Conservation (phyloP, 2,329 filamentous ascomycete genomes). For the Cladosporium sp. region DNA sequence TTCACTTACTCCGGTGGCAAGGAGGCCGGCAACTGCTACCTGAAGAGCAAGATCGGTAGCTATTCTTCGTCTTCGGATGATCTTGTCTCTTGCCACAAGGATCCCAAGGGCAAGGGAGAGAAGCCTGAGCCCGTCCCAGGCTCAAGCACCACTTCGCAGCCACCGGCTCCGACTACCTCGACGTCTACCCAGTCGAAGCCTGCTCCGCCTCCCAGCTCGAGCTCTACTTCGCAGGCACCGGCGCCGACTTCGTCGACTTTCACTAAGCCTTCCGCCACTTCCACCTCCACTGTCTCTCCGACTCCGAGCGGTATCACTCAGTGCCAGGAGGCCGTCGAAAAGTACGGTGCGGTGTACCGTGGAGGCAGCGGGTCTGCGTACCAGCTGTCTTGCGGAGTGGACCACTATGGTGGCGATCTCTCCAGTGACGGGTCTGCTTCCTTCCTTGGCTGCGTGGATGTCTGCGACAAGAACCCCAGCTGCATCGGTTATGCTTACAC, state of each 20-base stretch:
- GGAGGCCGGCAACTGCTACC: conserved; percentile 14
- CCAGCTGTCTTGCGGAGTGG: not conserved
- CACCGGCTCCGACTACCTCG: not conserved
- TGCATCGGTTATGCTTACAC: conserved; percentile 18
- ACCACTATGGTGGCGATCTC: conserved; percentile 14
- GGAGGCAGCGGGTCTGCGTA: not conserved
- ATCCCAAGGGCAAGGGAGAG: not conserved
- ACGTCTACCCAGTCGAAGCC: not conserved
- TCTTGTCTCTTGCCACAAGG: not conserved
- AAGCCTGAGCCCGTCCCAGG: not conserved
- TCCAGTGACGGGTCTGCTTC: not conserved
- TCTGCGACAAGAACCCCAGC: conserved; percentile 14
- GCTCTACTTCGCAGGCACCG: no score
- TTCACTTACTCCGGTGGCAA: conserved; percentile 12
- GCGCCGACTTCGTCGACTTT: not conserved
- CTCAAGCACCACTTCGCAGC: not conserved
- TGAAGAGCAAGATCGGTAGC: conserved; percentile 11
- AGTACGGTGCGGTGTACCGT: not conserved
- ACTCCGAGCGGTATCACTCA: not conserved
- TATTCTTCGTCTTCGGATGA: not conserved
- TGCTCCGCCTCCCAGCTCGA: not conserved
- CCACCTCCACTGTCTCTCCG: not conserved
- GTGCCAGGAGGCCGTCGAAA: not conserved
- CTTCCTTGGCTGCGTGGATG: conserved; percentile 11
- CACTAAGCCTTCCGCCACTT: not conserved